Percentiles rank a stretch among this genome's conserved stretches.
phyloP scores from a whole-genome alignment of 2,329 filamentous ascomycete genomes.

The Beauveria varroae region DNA sequence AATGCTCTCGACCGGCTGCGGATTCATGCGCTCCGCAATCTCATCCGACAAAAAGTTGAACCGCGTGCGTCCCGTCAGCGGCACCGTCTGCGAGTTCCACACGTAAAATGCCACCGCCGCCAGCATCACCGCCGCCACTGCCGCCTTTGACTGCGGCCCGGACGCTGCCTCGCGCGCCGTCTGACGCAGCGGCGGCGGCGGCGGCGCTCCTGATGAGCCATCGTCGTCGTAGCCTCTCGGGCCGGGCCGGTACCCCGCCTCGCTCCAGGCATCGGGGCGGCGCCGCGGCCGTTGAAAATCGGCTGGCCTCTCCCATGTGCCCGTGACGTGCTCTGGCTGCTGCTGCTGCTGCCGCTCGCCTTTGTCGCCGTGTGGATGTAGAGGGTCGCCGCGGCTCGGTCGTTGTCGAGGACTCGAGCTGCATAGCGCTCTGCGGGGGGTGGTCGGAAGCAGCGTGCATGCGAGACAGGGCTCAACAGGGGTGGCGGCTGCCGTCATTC shows the following conservation, averaged over 20 bases:
- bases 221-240: not conserved
- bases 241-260: not conserved
- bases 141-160: not conserved
- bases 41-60: constrained; percentile 61
- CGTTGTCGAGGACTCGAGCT: not conserved
- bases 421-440: not conserved
- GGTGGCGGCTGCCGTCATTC: not conserved
- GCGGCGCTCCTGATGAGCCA: not conserved
- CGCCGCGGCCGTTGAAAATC: not conserved
- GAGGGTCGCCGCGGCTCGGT: not conserved
- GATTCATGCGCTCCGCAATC: constrained; percentile 40
- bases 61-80: constrained; percentile 60
- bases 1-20: constrained; percentile 28
- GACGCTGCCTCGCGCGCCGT: not conserved
- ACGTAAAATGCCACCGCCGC: constrained; percentile 54
- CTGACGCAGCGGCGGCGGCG: not conserved
- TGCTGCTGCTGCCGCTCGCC: not conserved
- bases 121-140: constrained; percentile 30
- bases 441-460: not conserved
- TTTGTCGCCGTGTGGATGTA: not conserved
- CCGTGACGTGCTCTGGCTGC: not conserved
- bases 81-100: constrained; percentile 63
- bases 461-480: not conserved
- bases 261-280: not conserved
- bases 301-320: not conserved